Evolutionary conservation across 257 asterid genomes (phyloP).

Genomic region (Lantana camara): DNA sequence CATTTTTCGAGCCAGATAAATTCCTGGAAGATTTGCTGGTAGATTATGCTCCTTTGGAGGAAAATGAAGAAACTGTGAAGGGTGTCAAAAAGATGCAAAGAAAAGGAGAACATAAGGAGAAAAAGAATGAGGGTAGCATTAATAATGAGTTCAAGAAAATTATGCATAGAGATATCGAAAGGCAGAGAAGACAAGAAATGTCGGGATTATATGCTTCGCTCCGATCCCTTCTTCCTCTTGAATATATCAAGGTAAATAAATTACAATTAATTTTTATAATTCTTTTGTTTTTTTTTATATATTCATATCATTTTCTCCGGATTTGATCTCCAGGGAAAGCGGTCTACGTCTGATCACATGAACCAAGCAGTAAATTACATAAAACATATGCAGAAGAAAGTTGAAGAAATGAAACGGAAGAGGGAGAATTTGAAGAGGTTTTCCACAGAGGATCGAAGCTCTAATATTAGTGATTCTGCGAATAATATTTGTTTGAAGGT

Average conservation of each 20-base stretch:
- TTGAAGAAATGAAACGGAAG: constrained; percentile 30
- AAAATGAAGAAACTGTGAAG: neutral
- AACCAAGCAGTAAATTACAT: constrained; percentile 50
- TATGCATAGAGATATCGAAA: constrained; percentile 49
- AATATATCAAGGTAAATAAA: constrained; percentile 53
- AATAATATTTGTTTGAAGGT: constrained; percentile 21
- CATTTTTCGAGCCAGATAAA: constrained; percentile 15
- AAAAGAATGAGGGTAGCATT: neutral
- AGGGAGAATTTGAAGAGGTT: constrained; percentile 34
- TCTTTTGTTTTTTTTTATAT: neutral
- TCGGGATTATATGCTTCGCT: constrained; percentile 50
- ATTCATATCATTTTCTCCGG: neutral
- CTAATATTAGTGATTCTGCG: neutral
- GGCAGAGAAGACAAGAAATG: constrained; percentile 68
- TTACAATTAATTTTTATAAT: neutral
- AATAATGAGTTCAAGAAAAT: constrained; percentile 30
- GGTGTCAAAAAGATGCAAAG: constrained; percentile 8
- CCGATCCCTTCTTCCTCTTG: constrained; percentile 52
- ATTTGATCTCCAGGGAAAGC: constrained; percentile 46
- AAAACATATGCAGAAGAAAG: constrained; percentile 35
- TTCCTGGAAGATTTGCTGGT: constrained; percentile 25
- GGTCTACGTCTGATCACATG: constrained; percentile 48
- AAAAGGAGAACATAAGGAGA: neutral
- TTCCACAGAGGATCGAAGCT: neutral
- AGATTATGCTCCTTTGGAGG: constrained; percentile 4